Evolutionary conservation across 805 yeast genomes (phyloP), one percentile per base, ranked within the genome.

Genomic region (Candida dajiaensis): DNA sequence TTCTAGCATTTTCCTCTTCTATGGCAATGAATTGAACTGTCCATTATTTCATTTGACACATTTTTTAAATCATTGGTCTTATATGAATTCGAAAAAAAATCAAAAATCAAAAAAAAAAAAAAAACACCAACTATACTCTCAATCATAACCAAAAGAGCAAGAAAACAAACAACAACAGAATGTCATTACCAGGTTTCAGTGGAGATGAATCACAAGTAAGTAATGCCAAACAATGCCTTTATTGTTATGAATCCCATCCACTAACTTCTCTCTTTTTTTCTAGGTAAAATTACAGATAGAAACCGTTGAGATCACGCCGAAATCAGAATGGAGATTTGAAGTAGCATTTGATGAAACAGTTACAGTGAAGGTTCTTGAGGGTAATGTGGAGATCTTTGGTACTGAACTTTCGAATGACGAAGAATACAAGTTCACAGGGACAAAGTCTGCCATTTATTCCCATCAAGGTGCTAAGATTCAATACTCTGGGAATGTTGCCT

Each of bases 351-450:
- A 72, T 39, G 69, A 77, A 16, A 66, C 67, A 18, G 59, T 85
- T 35, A 70, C 68, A n/a, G 58, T 85, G 40, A 77, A 70, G 54
- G 71, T 83, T 11, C 48, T 65, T 3, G 67, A 70, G 2, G 99
- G 99, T 4, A 73, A 81, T 2, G 96, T 88, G 2, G 99, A 94
- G 67, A 77, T 89, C 10, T 88, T 85, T 65, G 99, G 99, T 21
- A 88, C 97, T 3, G 99, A 94, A 62, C 74, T 94, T 21, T 86
- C 97, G 3, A 70, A 74, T 38, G 87, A 85, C 48, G 71, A 74
- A 1, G 85, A 80, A 20, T 83, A 80, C 56, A 60, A 65, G 3
- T 81, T 86, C 57, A 64, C 67, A 22, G 83, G 81, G 8, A 67
- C 74, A 50, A 78, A 78, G 45, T 66, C 77, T 4, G 77, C 83